Evolutionary conservation across 345 rosid genomes (phyloP), one percentile per base, ranked within the genome.

Genomic region (Clarkia xantiana): DNA sequence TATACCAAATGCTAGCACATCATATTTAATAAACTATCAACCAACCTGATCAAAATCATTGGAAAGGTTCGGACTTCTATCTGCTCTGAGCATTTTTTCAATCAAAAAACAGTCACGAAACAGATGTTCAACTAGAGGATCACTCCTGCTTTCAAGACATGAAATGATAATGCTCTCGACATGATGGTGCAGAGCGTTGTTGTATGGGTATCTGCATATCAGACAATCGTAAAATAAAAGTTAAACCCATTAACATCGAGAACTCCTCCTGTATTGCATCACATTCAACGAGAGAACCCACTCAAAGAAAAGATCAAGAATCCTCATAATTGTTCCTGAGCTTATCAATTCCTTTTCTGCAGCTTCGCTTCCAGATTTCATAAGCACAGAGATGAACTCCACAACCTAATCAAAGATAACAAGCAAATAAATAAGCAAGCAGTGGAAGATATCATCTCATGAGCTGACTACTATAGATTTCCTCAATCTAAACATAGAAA

Each of bases 131-230:
- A 80, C 69, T 69, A 84, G 66, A 17, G 59, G 39, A 11, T 74
- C 76, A 19, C 68, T 78, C 75, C 74, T 87, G 57, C 74, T 80
- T 65, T 87, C 95, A 76, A 84, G 64, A 70, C 99, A 93, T 16
- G 94, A 84, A 40, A 76, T 56, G 58, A 87, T 65, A 52, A 87
- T 78, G 64, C 84, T 93, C 70, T 91, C 99, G 45, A 84, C 91
- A 53, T 87, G 96, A 74, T 87, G 96, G 70, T 93, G 99, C 69
- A 93, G 59, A 14, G 94, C 94, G 59, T 93, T 93, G 62, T 87
- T 93, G 75, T 66, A 93, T 2, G 95, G 99, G 60, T 93, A 93
- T 83, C 99, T 93, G 70, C 66, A 73, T 40, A 44, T 10, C 14
- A 36, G 25, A 16, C 11, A 36, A 23, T 8, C 6, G 11, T 10